Evolutionary conservation across 768 basidiomycete species (phyloP), one percentile per base, ranked within the genome.

Genomic region (Daedaleopsis nitida): DNA sequence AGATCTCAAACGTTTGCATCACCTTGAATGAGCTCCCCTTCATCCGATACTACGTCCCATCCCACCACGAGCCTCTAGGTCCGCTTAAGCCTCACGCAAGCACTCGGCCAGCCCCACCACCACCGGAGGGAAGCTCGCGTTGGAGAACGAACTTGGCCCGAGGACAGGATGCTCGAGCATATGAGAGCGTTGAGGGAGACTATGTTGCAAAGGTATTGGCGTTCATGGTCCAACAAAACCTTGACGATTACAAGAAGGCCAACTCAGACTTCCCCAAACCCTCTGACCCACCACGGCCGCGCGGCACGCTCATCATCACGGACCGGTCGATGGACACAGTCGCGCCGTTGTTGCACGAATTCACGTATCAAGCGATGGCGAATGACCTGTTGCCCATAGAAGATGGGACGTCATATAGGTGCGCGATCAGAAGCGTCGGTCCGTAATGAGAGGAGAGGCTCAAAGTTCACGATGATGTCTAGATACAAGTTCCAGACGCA

Each of bases 291-390:
- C 55, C 56, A 68, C 77, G 94, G 61, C 88, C 90, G 13, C 86
- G 90, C 58, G 87, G 84, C 4, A 91, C 93, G 16, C 77, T 98
- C 42, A 82, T 98, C 69, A 89, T 99, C 61, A 96, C 95, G 5
- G 97, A 99, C 74, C 87, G 97, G n/a, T 84, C 95, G 4, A 94
- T 99, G 89, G 97, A 99, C 74, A 87, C 88, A 68, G 70, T 91
- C 24, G 89, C 94, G 2, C 97, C 97, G 1, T 84, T 98, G 62
- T 72, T 97, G 38, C 97, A 99, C 72, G 97, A 98, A 70, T 99
- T 99, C 71, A 98, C 96, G 21, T 99, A 98, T 74, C 97, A 98
- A 74, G 96, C 97, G 0, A 99, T 99, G 97, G 91, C 90, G 52
- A 94, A 95, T 67, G 97, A 99, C 73, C 75, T 99, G 19, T 81